Base-by-base conservation (phyloP, 2,329 filamentous ascomycete genomes). In the Fusarium tuaranense region DNA sequence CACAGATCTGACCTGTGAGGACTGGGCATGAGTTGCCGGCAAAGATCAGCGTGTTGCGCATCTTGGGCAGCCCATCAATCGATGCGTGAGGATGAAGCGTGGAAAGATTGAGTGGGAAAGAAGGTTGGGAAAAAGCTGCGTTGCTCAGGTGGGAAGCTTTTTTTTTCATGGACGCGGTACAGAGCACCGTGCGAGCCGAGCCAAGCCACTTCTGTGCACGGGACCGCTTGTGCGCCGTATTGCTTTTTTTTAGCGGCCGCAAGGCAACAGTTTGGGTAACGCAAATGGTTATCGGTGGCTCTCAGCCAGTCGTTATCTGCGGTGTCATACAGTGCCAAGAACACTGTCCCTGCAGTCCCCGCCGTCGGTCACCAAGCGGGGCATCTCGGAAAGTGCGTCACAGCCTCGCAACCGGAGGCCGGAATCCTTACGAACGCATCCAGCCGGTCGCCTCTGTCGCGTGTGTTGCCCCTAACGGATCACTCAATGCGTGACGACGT, bases 41-140 rank as follows among this genome's bases (percentile, higher is more conserved):
- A 80, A 93, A 93, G 76, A 93, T 91, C 78, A 92, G 86, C 65
- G 91, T 92, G 81, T 91, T 91, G 79, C 90, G 88, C 90, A 92
- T 92, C 76, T 79, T 84, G 80, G 67, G 71, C 73, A 71, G 79
- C 74, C 76, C 78, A 78, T 79, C 66, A 63, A 79, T 60, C 59
- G 69, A 71, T 63, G 63, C 63, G 63, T 63, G 60, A 76, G 57
- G 65, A 69, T 73, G 71, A 76, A 75, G 70, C 72, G 65, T 77
- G 68, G 74, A 77, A 71, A 69, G 71, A 74, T 69, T 53, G 70
- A 77, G 76, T 39, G 59, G 69, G 69, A 68, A 66, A 65, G 71
- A 77, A 44, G 65, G 46, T 36, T 44, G 22, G 58, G 67, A 73
- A 72, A 76, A 79, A 71, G 69, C 63, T 66, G 70, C 32, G n/a